These are phyloP conservation scores for Metschnikowia vanudenii DNA, from an alignment of 805 yeast species.

Conservation along the genomic window DNA sequence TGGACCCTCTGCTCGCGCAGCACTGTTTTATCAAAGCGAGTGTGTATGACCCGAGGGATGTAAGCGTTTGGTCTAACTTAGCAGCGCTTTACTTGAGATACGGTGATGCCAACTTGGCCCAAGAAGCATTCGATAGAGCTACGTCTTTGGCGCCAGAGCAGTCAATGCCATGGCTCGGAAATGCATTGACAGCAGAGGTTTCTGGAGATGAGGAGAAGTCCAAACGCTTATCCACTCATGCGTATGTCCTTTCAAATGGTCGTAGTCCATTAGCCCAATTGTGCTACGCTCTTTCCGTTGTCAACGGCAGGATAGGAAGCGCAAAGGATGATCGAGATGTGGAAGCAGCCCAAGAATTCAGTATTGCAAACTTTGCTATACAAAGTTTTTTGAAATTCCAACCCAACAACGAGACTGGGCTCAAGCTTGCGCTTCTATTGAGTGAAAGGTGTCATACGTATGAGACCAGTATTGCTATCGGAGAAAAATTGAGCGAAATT, in stretches of 20 bases:
- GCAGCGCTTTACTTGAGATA: slow-evolving; percentile 71
- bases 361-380: slow-evolving; percentile 67
- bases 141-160: slow-evolving; percentile 80
- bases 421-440: slow-evolving; percentile 52
- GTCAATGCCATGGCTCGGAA: slow-evolving; percentile 80
- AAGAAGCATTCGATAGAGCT: slow-evolving; percentile 66
- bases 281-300: slow-evolving; percentile 62
- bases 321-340: slow-evolving; percentile 52
- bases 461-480: slow-evolving; percentile 49
- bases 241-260: slow-evolving; percentile 75
- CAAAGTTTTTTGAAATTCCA: slow-evolving; percentile 58
- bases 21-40: slow-evolving; percentile 89
- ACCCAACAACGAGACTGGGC: slow-evolving; percentile 58
- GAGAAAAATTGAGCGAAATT: slow-evolving; percentile 44
- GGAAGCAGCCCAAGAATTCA: slow-evolving; percentile 60
- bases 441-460: slow-evolving; percentile 72
- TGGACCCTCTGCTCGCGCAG: slow-evolving; percentile 74
- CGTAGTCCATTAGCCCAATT: slow-evolving; percentile 65
- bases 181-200: slow-evolving; percentile 62
- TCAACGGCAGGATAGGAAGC: slow-evolving; percentile 44
- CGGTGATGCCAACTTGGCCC: slow-evolving; percentile 71
- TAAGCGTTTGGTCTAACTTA: slow-evolving; percentile 74
- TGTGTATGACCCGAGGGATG: slow-evolving; percentile 64
- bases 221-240: slow-evolving; percentile 65
- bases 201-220: slow-evolving; percentile 53